Base-by-base conservation (phyloP, 768 basidiomycete genomes). In the Suillus discolor region DNA sequence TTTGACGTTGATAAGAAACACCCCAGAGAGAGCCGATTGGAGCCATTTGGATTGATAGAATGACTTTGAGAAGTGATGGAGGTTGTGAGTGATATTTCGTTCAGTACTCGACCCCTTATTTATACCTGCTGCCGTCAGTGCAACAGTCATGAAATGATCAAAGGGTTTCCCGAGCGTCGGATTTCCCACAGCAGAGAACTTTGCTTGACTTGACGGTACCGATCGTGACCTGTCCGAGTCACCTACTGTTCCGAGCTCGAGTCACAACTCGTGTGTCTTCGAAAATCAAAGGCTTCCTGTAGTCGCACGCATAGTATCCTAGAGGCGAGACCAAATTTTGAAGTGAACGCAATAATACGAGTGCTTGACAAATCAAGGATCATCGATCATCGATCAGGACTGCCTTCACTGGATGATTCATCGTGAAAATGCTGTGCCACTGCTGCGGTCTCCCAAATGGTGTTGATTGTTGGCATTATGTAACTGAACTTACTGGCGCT, bases 1-100 rank as follows among this genome's bases (percentile, higher is more conserved):
- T 70, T 65, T 76, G 75, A 49, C 71, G 75, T 20, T 76, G 75
- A 16, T 55, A 45, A 28, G 55, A 7, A 44, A 62, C 38, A 51
- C 75, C 71, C 75, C 74, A 75, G 23, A 77, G 65, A 42, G 69
- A 76, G 49, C 75, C 76, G 39, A 74, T 57, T 36, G 72, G 69
- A 64, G 71, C 63, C 73, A 76, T 76, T 61, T 0, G 6, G 18
- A 25, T 59, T 28, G 57, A 41, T 59, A 25, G 16, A 41, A 16
- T 5, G 6, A 39, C 0, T 59, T 59, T 25, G 16, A 39, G 38
- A 59, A 1, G 57, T 28, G 39, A 41, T 39, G 25, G 5, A n/a
- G 51, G 12, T 20, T 55, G 51, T 53, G 54, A 55, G 31, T 36
- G 20, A n/a, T 20, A n/a, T n/a, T 55, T 55, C 54, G 34, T 55